Evolutionary conservation across 1,284 basidiomycete genomes (phyloP), one percentile per base, ranked within the genome.

Genomic region (Singerocomus rubriflavus): DNA sequence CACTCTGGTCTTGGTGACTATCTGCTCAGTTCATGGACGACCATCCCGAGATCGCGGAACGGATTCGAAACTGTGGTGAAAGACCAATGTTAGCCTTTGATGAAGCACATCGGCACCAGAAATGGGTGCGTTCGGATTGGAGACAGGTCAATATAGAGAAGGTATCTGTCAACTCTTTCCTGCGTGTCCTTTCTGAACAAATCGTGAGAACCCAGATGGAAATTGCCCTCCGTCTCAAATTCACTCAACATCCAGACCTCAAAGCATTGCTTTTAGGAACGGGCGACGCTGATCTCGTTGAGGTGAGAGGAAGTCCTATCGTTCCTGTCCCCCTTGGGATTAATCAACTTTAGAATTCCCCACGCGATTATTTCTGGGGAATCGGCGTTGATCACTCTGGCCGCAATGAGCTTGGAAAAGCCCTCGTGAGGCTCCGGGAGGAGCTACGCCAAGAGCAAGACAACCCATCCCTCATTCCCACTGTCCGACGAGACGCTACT

Each of bases 341-440:
- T 54, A 17, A 26, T 41, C 7, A 9, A 2, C 16, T 30, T 30
- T 54, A 84, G 84, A 76, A 83, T 58, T 84, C 82, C 11, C 79
- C 80, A 53, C 80, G 79, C 59, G 84, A 86, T 61, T 73, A 81
- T 33, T 86, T 85, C 63, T 87, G 84, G 85, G 85, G 85, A 21
- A 66, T 79, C 50, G 85, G 84, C 14, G 67, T 72, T 36, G 80
- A 86, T 64, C 68, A 75, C 14, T 69, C 72, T 56, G 85, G 84
- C 21, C 75, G 79, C 36, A 87, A 87, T 55, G 83, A 87, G 64
- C 76, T 87, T n/a, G 85, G 85, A 26, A 85, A 83, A 61, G 82
- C 81, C 14, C 71, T 86, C 25, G 77, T 80, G 57, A 74, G 81
- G 54, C 64, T 87, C 56, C 71, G 84, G 54, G 65, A 67, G 44